A percentile compares a stretch with the other conserved stretches of the same genome.
These are phyloP conservation scores for Tricholoma terreum DNA, from an alignment of 768 basidiomycete species.

Conservation along the genomic window DNA sequence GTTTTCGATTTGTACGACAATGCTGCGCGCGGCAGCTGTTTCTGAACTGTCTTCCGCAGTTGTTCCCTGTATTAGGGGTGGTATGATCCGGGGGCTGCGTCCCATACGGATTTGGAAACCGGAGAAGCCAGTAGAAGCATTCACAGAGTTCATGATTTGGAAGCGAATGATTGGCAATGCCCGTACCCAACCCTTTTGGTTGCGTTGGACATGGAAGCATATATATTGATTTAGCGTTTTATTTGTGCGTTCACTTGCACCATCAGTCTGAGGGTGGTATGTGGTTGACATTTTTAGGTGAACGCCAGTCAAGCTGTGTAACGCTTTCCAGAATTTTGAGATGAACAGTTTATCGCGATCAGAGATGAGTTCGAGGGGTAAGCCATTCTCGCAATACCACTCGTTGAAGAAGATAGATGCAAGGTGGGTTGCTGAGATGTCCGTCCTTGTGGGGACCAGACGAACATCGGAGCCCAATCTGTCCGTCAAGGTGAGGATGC, in stretches of 20 bases:
- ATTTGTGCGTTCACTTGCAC: slow-evolving; percentile 23
- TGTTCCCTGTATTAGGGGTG: slow-evolving; percentile 8
- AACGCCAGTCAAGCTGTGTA: slow-evolving; percentile 21
- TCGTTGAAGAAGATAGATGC: slow-evolving; percentile 21
- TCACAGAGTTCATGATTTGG: slow-evolving; percentile 18
- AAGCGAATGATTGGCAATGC: slow-evolving; percentile 24
- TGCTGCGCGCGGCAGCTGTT: too few species aligned
- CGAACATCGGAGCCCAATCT: slow-evolving; percentile 20
- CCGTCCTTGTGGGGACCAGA: slow-evolving; percentile 6
- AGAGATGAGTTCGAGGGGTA: neutral
- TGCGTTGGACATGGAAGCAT: slow-evolving; percentile 18
- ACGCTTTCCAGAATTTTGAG: slow-evolving; percentile 27
- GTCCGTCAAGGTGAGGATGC: slow-evolving; percentile 2
- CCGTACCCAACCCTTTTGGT: slow-evolving; percentile 28
- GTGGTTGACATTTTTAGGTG: slow-evolving; percentile 10
- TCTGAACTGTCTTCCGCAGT: neutral
- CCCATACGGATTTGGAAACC: slow-evolving; percentile 11
- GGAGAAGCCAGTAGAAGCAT: slow-evolving; percentile 18
- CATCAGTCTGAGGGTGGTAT: slow-evolving; percentile 36
- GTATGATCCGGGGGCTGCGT: slow-evolving; percentile 18
- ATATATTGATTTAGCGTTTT: too few species aligned
- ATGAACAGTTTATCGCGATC: slow-evolving; percentile 25
- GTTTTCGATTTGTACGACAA: slow-evolving; percentile 7
- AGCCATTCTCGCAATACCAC: neutral
- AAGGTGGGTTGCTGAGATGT: slow-evolving; percentile 14